These are phyloP conservation scores for Sporothrix variecibatus DNA, from an alignment of 2,329 filamentous ascomycete species.

Conservation along the genomic window DNA sequence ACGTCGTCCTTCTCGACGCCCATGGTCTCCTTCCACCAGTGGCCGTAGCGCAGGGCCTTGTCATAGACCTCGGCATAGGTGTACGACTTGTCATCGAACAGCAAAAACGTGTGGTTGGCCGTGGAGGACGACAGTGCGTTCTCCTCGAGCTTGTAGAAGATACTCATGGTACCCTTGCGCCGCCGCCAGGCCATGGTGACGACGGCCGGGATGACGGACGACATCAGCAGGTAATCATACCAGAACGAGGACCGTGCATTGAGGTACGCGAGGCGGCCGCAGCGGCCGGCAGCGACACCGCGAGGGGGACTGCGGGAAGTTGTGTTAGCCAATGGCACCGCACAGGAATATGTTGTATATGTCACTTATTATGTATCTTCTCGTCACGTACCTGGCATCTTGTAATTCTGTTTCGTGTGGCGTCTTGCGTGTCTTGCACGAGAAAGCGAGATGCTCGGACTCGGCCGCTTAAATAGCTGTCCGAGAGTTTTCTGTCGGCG, in stretches of 20 bases:
- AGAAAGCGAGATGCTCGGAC: background rate
- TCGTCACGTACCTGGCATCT: constrained; percentile 20
- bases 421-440: constrained; percentile 6
- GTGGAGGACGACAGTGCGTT: constrained; percentile 56
- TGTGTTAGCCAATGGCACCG: background rate
- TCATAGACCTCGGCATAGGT: constrained; percentile 78
- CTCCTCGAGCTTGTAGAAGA: constrained; percentile 75
- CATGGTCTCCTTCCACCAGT: constrained; percentile 68
- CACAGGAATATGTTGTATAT: no score
- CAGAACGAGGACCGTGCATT: constrained; percentile 69
- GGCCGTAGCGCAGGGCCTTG: constrained; percentile 68
- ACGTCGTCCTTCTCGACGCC: constrained; percentile 70
- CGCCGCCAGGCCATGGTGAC: constrained; percentile 50
- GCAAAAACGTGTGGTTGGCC: constrained; percentile 60
- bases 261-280: constrained; percentile 72
- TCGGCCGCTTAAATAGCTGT: background rate
- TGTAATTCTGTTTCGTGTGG: background rate
- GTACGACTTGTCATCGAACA: constrained; percentile 68
- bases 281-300: constrained; percentile 60
- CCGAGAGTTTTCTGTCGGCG: background rate
- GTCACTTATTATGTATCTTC: background rate
- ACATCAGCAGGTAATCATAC: constrained; percentile 66
- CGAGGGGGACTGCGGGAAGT: constrained; percentile 50
- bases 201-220: constrained; percentile 51
- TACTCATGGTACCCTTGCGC: constrained; percentile 62